A percentile compares a stretch with the other conserved stretches of the same genome.
phyloP scores from a whole-genome alignment of 352 stramenopile genomes.

The Hyaloperonospora arabidopsidis region DNA sequence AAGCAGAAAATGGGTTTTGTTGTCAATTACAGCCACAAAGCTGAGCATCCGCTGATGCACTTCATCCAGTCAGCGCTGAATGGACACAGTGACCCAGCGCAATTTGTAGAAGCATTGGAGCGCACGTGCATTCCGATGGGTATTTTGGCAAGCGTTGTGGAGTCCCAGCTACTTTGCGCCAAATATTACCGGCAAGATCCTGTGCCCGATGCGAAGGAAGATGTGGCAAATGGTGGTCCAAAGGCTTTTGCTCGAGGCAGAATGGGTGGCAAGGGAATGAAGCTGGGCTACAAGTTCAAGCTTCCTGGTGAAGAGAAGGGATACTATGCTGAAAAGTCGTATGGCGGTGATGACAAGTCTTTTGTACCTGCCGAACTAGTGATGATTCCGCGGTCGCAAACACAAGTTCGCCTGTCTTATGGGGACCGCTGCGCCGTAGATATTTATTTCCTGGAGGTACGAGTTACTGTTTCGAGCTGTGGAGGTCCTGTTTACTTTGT shows the following conservation, averaged over 20 bases:
- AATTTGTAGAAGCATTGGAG: conserved; percentile 76
- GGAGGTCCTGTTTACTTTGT: conserved; percentile 5
- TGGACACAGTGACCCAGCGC: conserved; percentile 64
- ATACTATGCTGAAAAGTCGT: conserved; percentile 81
- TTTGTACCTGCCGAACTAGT: conserved; percentile 78
- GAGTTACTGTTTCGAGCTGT: conserved; percentile 1
- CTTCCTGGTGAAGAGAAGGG: conserved; percentile 78
- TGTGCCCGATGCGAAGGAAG: conserved; percentile 33
- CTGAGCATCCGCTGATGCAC: conserved; percentile 76
- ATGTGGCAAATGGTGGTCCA: conserved; percentile 20
- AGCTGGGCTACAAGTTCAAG: conserved; percentile 83
- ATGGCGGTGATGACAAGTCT: conserved; percentile 78
- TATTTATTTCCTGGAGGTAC: conserved; percentile 88
- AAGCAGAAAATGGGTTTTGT: conserved; percentile 86
- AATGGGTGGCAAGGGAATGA: conserved; percentile 81
- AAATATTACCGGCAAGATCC: conserved; percentile 78
- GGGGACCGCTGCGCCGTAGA: conserved; percentile 79
- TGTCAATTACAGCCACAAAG: conserved; percentile 83
- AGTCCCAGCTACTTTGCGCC: conserved; percentile 75
- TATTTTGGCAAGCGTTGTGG: conserved; percentile 71
- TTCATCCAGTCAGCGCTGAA: conserved; percentile 83
- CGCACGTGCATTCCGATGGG: conserved; percentile 79
- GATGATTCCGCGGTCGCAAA: conserved; percentile 80
- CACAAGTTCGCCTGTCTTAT: conserved; percentile 77
- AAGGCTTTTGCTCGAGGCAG: conserved; percentile 59